phyloP scores from a whole-genome alignment of 2,329 filamentous ascomycete genomes.

The Trichoderma sp. region DNA sequence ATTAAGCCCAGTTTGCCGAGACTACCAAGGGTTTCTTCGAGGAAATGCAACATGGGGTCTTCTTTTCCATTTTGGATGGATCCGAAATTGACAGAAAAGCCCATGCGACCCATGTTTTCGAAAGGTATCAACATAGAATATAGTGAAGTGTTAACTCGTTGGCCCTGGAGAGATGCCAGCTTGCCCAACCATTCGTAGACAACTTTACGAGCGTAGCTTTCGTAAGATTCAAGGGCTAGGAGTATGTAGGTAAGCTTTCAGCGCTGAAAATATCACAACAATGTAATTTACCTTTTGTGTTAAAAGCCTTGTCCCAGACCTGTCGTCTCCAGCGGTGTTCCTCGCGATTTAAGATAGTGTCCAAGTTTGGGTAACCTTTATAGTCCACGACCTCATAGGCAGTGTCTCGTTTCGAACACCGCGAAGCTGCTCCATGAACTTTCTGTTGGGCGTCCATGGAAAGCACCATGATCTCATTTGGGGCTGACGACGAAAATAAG shows the following conservation, averaged over 20 bases:
- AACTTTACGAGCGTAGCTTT: slow-evolving; percentile 23
- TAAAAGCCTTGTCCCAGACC: slow-evolving; percentile 29
- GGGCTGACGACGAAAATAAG: background rate
- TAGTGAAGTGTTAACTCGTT: slow-evolving; percentile 25
- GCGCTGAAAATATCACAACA: background rate
- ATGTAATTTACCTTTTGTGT: slow-evolving; percentile 21
- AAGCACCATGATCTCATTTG: background rate
- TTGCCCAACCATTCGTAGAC: slow-evolving; percentile 25
- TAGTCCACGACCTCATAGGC: background rate
- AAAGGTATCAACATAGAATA: slow-evolving; percentile 29
- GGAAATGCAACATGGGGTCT: slow-evolving; percentile 24
- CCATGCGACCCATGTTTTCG: slow-evolving; percentile 31
- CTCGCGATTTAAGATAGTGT: slow-evolving; percentile 23
- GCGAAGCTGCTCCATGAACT: background rate
- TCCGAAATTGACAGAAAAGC: slow-evolving; percentile 27
- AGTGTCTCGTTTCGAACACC: background rate
- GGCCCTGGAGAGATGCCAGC: slow-evolving; percentile 21
- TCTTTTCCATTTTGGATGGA: slow-evolving; percentile 26
- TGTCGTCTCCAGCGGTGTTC: slow-evolving; percentile 27
- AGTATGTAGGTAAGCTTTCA: background rate
- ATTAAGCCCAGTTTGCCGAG: slow-evolving; percentile 23
- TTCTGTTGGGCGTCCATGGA: background rate
- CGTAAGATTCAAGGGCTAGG: slow-evolving; percentile 22
- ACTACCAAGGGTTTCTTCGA: slow-evolving; percentile 24
- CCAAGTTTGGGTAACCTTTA: slow-evolving; percentile 14